Conservation (phyloP, 1,284 basidiomycete genomes). For the Ceratobasidium sp. region DNA sequence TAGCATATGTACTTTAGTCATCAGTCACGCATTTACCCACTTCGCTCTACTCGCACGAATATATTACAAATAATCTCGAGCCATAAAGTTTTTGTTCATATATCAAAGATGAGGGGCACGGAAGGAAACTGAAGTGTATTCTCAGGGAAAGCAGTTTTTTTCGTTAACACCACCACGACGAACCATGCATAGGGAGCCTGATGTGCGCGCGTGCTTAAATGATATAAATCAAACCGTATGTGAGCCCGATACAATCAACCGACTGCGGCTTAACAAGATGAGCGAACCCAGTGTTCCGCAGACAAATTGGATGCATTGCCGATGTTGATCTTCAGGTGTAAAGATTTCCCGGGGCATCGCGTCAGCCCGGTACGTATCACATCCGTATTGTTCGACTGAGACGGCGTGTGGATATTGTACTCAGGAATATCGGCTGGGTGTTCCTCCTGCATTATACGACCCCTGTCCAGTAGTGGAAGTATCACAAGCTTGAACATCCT, state of each 20-base stretch:
- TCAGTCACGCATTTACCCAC: constrained; percentile 30
- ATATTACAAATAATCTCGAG: neutral
- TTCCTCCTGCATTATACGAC: neutral
- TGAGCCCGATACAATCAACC: constrained; percentile 4
- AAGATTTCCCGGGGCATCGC: neutral
- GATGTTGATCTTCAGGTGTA: neutral
- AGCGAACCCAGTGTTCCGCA: neutral
- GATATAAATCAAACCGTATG: neutral
- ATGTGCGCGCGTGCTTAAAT: neutral
- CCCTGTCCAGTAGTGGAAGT: neutral
- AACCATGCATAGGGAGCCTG: neutral
- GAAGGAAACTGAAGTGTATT: neutral
- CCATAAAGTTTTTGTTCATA: neutral
- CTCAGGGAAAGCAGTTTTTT: neutral
- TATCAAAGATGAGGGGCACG: neutral
- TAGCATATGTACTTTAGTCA: constrained; percentile 40
- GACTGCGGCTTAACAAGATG: neutral
- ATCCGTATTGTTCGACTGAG: neutral
- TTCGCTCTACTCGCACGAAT: neutral
- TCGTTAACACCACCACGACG: neutral
- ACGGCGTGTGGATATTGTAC: neutral
- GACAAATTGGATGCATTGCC: neutral
- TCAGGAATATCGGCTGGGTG: neutral
- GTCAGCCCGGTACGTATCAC: neutral
- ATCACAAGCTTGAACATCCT: neutral